Base-by-base conservation (phyloP, 768 basidiomycete species). In the Russula griseocarnosa region DNA sequence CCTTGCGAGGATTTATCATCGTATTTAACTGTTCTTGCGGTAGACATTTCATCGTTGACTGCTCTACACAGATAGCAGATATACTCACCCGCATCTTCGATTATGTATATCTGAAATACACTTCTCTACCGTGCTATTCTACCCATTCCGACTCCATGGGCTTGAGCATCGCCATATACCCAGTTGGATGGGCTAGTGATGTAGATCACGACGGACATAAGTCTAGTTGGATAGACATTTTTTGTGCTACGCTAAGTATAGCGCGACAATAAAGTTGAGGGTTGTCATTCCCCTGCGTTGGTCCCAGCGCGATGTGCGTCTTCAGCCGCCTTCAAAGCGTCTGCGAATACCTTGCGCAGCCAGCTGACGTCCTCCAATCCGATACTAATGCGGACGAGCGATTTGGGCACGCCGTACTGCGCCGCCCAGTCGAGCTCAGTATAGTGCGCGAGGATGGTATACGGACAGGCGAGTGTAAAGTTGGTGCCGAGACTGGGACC, bases 381-480 rank as follows among this genome's bases (percentile, higher is more conserved):
- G n/a, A 97, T 86, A 67, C 89, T 94, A 36, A 98, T 83, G 63
- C 96, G 80, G 11, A 99, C 91, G 50, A 99, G 75, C 5, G 85
- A 86, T 58, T 78, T 77, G 70, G 96, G 92, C 14, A 99, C 92
- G 22, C 92, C 94, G 75, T 84, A 96, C 65, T 80, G 76, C 55
- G 83, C 86, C 18, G 95, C 96, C 96, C 96, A 99, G 42, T 89
- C 91, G 66, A 96, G 76, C 75, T 99, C 96, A 0, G 76, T 72
- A 68, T 85, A 98, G 74, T 98, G 96, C 42, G 92, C 96, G 28
- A 99, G 79, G 62, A 98, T 86, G 11, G 92, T 91, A 73, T 92
- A 98, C 28, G 95, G 96, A 68, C 87, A 94, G 36, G 94, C 93
- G 34, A 98, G 81, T 2, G 96, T 98, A 74, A 98, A 98, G 79